These are phyloP conservation scores for Crepidotus variabilis DNA, from an alignment of 768 basidiomycete species.

Conservation along the genomic window DNA sequence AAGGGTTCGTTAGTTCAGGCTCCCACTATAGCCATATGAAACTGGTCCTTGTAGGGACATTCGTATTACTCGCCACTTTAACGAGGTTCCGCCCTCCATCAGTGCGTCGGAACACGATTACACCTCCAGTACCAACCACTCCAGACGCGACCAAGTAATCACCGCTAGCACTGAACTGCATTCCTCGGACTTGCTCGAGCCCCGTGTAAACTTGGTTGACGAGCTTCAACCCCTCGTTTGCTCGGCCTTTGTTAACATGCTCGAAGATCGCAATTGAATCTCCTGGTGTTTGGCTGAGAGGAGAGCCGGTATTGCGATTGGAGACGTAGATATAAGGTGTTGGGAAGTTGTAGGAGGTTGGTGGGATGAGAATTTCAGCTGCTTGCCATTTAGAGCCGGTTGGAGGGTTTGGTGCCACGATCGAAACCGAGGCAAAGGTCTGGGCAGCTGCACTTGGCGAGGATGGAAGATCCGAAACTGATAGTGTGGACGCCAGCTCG, in stretches of 20 bases:
- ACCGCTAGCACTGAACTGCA: conserved; percentile 57
- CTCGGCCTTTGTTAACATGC: conserved; percentile 30
- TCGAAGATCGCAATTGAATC: conserved; percentile 66
- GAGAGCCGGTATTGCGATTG: conserved; percentile 53
- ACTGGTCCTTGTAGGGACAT: conserved; percentile 45
- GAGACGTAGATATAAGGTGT: conserved; percentile 60
- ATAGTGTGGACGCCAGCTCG: conserved; percentile 53
- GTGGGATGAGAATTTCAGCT: conserved; percentile 61
- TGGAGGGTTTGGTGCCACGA: conserved; percentile 36
- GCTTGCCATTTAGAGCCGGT: conserved; percentile 40
- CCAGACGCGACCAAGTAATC: conserved; percentile 51
- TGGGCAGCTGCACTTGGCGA: conserved; percentile 47
- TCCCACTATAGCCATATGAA: conserved; percentile 43
- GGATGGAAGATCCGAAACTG: conserved; percentile 52
- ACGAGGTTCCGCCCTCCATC: conserved; percentile 48
- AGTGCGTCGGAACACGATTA: conserved; percentile 52
- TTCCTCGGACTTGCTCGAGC: conserved; percentile 60
- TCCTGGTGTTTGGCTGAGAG: conserved; percentile 37
- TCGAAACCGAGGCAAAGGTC: conserved; percentile 47
- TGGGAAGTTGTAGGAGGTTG: conserved; percentile 41
- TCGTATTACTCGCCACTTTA: conserved; percentile 50
- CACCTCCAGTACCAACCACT: conserved; percentile 48
- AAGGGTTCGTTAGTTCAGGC: too few species aligned
- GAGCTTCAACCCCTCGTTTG: conserved; percentile 28
- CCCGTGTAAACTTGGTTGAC: conserved; percentile 60